Evolutionary conservation across 2,329 filamentous ascomycete species (phyloP).

Genomic region (Neonectria ditissima): DNA sequence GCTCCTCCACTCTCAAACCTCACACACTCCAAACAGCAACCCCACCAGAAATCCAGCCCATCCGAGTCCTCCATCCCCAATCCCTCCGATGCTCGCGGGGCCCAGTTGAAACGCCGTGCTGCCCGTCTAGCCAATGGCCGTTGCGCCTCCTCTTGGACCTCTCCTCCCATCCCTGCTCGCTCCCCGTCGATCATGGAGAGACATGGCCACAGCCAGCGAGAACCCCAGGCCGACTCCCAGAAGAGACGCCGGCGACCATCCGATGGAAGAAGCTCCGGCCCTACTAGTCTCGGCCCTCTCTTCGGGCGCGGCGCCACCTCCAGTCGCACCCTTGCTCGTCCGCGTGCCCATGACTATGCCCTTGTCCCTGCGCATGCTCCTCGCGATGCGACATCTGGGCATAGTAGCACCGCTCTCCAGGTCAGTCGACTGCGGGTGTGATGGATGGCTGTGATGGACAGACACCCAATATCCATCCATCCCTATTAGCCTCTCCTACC

Average conservation of each 20-base stretch:
- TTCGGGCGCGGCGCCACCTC: slow-evolving; percentile 11
- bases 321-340: slow-evolving; percentile 11
- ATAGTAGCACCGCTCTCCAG: slow-evolving; percentile 26
- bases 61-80: slow-evolving; percentile 3
- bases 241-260: slow-evolving; percentile 30
- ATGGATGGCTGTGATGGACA: not conserved
- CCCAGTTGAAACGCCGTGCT: slow-evolving; percentile 22
- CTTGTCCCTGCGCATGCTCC: slow-evolving; percentile 35
- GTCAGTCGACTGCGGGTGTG: slow-evolving; percentile 22
- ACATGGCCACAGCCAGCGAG: not conserved
- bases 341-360: slow-evolving; percentile 20
- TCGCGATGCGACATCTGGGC: slow-evolving; percentile 16
- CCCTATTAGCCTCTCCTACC: slow-evolving; percentile 7
- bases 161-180: slow-evolving; percentile 21
- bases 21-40: slow-evolving; percentile 21
- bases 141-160: slow-evolving; percentile 21
- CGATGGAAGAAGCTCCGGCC: slow-evolving; percentile 21
- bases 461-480: not conserved
- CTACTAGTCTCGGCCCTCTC: not conserved
- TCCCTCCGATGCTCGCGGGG: slow-evolving; percentile 16
- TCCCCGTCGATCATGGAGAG: slow-evolving; percentile 31
- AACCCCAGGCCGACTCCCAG: not conserved
- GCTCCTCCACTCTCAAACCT: slow-evolving; percentile 24
- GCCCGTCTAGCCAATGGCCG: slow-evolving; percentile 35
- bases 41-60: not conserved